These are phyloP conservation scores for Terfezia claveryi DNA, from an alignment of 495 filamentous ascomycete genomes.

Conservation along the genomic window DNA sequence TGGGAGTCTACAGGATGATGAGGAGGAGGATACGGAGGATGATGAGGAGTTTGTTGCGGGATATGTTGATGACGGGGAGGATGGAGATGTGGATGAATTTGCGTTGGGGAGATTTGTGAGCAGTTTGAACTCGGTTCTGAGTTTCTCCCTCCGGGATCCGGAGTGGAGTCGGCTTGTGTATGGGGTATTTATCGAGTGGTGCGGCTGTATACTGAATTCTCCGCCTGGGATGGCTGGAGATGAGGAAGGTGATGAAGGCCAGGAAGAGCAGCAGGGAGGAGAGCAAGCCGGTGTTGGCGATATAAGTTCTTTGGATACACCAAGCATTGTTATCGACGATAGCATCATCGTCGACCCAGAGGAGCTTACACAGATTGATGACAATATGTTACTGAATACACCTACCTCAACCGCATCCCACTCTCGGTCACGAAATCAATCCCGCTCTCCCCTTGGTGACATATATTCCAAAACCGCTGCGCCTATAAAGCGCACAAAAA, in stretches of 20 bases:
- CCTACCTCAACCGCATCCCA: background rate
- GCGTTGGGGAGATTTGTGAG: slow-evolving; percentile 10
- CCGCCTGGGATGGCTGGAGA: slow-evolving; percentile 5
- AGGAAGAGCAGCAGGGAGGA: background rate
- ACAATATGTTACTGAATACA: background rate
- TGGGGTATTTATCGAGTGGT: slow-evolving; percentile 13
- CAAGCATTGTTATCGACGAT: slow-evolving; percentile 15
- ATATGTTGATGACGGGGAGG: slow-evolving; percentile 2
- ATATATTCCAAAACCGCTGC: background rate
- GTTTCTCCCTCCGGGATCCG: slow-evolving; percentile 17
- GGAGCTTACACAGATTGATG: background rate
- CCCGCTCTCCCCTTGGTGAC: background rate
- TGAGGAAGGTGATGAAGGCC: slow-evolving; percentile 1
- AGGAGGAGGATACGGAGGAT: slow-evolving; percentile 7
- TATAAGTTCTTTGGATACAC: slow-evolving; percentile 7
- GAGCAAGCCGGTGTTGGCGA: slow-evolving; percentile 7
- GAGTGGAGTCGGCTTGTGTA: slow-evolving; percentile 17
- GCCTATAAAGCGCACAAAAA: background rate
- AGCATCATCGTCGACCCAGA: slow-evolving; percentile 16
- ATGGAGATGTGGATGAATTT: slow-evolving; percentile 10
- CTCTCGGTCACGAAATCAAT: background rate
- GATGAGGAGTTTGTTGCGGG: background rate
- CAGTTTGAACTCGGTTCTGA: slow-evolving; percentile 15
- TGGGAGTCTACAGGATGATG: slow-evolving; percentile 1
- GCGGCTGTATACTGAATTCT: slow-evolving; percentile 8